A percentile compares a stretch with the other conserved stretches of the same genome.
phyloP scores from a whole-genome alignment of 352 stramenopile genomes.

The Globisporangium cederbergense region DNA sequence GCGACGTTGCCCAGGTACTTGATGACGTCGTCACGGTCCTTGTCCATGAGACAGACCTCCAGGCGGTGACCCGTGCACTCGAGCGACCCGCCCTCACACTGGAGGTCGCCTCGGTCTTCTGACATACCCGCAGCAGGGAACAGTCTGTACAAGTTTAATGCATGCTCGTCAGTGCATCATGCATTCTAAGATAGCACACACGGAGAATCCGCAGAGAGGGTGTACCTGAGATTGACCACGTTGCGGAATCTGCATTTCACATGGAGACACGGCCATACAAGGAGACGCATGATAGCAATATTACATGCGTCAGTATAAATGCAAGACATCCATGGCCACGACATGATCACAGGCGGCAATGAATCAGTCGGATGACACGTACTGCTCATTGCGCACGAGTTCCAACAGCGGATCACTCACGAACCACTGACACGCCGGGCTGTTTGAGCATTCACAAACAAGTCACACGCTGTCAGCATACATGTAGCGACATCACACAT shows the following conservation, averaged over 20 bases:
- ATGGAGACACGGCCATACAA: background rate
- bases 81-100: slow-evolving; percentile 56
- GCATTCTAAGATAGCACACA: background rate
- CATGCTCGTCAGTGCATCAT: background rate
- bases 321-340: background rate
- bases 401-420: slow-evolving; percentile 66
- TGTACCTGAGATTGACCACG: slow-evolving; percentile 63
- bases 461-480: background rate
- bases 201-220: slow-evolving; percentile 6
- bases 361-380: slow-evolving; percentile 11
- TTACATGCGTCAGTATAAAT: background rate
- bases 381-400: slow-evolving; percentile 64
- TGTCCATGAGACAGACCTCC: slow-evolving; percentile 72
- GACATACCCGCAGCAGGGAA: slow-evolving; percentile 70
- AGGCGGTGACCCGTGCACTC: slow-evolving; percentile 78
- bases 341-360: background rate
- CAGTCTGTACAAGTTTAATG: slow-evolving; percentile 28
- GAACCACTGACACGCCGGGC: slow-evolving; percentile 81
- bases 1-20: slow-evolving; percentile 75
- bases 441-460: slow-evolving; percentile 14
- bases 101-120: slow-evolving; percentile 51
- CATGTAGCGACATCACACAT: background rate
- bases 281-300: background rate
- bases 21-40: slow-evolving; percentile 62
- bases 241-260: slow-evolving; percentile 53